Base-by-base conservation (phyloP, 345 rosid species). In the Syzygium aromaticum region DNA sequence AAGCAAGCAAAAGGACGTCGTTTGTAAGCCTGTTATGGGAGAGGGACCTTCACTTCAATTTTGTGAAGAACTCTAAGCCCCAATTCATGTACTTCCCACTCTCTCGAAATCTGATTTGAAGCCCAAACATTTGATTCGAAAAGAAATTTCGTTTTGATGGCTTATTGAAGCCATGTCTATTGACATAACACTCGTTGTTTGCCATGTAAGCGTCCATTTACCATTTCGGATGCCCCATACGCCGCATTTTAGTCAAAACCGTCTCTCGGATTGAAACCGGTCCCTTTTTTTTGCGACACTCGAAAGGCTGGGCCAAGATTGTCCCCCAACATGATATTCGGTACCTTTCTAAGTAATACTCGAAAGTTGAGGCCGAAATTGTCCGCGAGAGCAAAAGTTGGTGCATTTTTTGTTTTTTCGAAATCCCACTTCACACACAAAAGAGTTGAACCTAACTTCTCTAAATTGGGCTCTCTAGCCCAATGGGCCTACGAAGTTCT, bases 401-500 rank as follows among this genome's bases (percentile, higher is more conserved):
- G 38, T n/a, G 73, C 2, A 5, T n/a, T 59, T 59, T n/a, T n/a
- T 13, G 22, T 56, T 17, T 15, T 5, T n/a, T n/a, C 27, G 19
- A 61, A 6, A 6, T 1, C 38, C 5, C 19, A 8, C 4, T 3
- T 61, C 10, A n/a, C 0, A 61, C 0, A 3, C 73, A 61, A 61
- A 61, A 59, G 73, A 14, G 9, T n/a, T 9, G 9, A 73, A 73
- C 23, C 49, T 4, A 46, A 19, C 80, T 17, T 33, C 19, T 19
- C 80, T 19, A 19, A 73, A 73, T 33, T 33, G 49, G 80, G 14
- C 46, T 73, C 3, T 5, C 46, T 5, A 33, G 80, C 49, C 80
- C 49, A 73, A 19, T 73, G 7, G 25, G 46, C 80, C 80, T 33
- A 1, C 17, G 25, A 14, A 61, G 73, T 6, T n/a, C 38, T 23